Conservation (phyloP, 192 early-diverging fungal species). For the Rhizophagus sp. region DNA sequence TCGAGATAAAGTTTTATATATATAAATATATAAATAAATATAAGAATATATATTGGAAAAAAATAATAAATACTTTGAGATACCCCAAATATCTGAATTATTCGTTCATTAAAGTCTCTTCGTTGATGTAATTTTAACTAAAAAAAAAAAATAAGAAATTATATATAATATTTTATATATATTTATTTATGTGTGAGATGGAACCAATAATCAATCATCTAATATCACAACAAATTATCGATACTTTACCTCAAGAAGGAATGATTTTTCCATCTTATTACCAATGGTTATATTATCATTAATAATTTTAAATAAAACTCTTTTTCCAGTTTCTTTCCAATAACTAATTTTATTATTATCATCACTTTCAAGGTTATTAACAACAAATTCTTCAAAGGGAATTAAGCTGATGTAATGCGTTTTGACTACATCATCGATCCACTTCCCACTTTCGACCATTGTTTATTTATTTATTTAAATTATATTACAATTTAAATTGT, state of each 20-base stretch:
- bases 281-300: background rate
- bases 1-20: background rate
- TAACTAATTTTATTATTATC: background rate
- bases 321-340: slow-evolving; percentile 1
- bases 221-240: too few species aligned
- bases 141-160: background rate
- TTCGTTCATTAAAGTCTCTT: background rate
- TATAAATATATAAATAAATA: background rate
- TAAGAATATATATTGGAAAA: background rate
- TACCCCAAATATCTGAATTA: background rate
- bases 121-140: background rate
- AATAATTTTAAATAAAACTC: background rate
- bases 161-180: background rate
- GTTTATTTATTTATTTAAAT: background rate
- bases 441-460: background rate
- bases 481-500: too few species aligned
- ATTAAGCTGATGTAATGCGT: background rate
- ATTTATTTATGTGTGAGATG: background rate
- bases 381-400: background rate
- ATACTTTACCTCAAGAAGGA: background rate
- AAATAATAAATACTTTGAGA: background rate
- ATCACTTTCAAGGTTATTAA: background rate
- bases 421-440: background rate
- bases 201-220: background rate
- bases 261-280: background rate